Evolutionary conservation across 129 eudicot genomes (phyloP).

Genomic region (Chrysanthemum seticuspe): DNA sequence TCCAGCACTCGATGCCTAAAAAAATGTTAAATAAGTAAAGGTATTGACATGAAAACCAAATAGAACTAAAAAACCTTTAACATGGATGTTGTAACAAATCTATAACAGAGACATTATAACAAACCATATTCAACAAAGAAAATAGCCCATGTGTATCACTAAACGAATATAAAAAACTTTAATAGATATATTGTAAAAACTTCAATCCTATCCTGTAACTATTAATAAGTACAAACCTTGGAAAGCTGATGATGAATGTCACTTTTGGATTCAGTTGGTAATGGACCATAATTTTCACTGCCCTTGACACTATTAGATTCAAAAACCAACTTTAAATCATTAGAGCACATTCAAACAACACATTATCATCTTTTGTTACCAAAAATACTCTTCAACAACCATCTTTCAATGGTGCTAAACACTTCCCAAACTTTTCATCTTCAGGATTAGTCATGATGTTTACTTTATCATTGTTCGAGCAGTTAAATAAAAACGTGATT

Average conservation of each 20-base stretch:
- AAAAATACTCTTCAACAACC: neutral
- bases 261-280: constrained; percentile 28
- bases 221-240: constrained; percentile 44
- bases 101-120: neutral
- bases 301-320: neutral
- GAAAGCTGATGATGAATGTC: constrained; percentile 27
- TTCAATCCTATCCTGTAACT: neutral
- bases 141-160: neutral
- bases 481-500: constrained; percentile 30
- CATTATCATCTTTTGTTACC: too few relatives aligned
- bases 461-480: constrained; percentile 27
- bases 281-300: constrained; percentile 10
- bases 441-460: constrained; percentile 25
- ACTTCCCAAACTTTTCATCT: constrained; percentile 19
- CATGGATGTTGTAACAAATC: neutral
- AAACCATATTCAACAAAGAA: neutral
- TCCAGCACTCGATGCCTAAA: constrained; percentile 37
- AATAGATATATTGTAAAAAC: neutral
- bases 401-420: constrained; percentile 20
- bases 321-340: too few relatives aligned
- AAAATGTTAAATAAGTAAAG: neutral
- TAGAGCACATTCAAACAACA: too few relatives aligned
- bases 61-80: neutral
- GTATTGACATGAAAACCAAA: neutral
- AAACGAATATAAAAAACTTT: neutral